Conservation (phyloP, 2,329 filamentous ascomycete species). For the Pestalotiopsis fici region DNA sequence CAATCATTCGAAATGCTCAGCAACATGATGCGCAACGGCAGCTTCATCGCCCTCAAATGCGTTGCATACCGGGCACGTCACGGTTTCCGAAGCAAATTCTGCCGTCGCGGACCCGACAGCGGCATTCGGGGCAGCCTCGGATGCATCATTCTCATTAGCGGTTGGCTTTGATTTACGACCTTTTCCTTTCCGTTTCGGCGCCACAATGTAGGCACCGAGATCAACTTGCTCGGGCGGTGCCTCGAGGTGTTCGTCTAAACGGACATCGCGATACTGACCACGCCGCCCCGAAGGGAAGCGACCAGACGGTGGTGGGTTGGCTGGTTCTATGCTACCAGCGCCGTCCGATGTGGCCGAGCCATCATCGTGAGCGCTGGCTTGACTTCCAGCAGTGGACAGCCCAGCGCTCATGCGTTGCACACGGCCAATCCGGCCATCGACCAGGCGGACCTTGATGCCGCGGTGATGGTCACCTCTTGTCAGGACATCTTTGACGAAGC, state of each 20-base stretch:
- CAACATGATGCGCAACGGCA: slow-evolving; percentile 69
- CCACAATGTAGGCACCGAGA: slow-evolving; percentile 51
- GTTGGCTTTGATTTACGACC: slow-evolving; percentile 20
- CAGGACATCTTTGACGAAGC: slow-evolving; percentile 66
- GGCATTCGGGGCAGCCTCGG: slow-evolving; percentile 10
- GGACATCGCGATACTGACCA: slow-evolving; percentile 30
- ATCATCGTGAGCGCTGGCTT: slow-evolving; percentile 14
- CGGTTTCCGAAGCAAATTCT: slow-evolving; percentile 29
- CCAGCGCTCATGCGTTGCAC: slow-evolving; percentile 62
- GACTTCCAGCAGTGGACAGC: not conserved
- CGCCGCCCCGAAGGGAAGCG: slow-evolving; percentile 12
- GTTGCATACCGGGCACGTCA: slow-evolving; percentile 65
- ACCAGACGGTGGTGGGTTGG: slow-evolving; percentile 11
- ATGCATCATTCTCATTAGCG: slow-evolving; percentile 13
- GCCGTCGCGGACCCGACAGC: slow-evolving; percentile 12
- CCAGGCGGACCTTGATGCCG: slow-evolving; percentile 76
- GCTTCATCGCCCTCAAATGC: slow-evolving; percentile 68
- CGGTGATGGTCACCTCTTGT: slow-evolving; percentile 75
- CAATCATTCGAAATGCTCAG: slow-evolving; percentile 50
- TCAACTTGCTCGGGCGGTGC: slow-evolving; percentile 44
- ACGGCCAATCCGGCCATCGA: slow-evolving; percentile 71
- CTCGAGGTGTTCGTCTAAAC: slow-evolving; percentile 34
- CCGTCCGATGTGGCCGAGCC: slow-evolving; percentile 1
- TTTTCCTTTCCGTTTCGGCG: slow-evolving; percentile 29
- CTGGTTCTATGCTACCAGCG: not conserved